A percentile compares a stretch with the other conserved stretches of the same genome.
phyloP scores from a whole-genome alignment of 805 yeast species.

The Kuraishia molischiana region DNA sequence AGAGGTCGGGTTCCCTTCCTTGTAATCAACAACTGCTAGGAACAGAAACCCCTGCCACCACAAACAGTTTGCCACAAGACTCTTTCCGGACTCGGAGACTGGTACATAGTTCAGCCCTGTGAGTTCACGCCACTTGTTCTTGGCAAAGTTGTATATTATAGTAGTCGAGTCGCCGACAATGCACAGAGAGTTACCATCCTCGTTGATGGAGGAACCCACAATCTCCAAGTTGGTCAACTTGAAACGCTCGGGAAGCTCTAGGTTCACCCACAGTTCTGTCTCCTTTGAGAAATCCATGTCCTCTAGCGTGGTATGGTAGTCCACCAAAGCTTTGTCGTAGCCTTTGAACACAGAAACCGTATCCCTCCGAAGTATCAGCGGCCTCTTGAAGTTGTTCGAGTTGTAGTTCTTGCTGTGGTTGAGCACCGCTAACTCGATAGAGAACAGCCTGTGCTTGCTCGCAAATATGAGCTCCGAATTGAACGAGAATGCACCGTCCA shows the following conservation, averaged over 20 bases:
- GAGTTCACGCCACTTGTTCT: slow-evolving; percentile 32
- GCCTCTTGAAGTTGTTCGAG: slow-evolving; percentile 21
- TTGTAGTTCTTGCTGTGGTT: slow-evolving; percentile 15
- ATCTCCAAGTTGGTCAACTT: slow-evolving; percentile 33
- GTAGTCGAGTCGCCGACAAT: slow-evolving; percentile 40
- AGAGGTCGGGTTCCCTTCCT: slow-evolving; percentile 13
- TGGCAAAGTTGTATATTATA: slow-evolving; percentile 26
- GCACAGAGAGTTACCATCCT: slow-evolving; percentile 39
- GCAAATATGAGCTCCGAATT: slow-evolving; percentile 22
- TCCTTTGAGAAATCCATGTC: slow-evolving; percentile 21
- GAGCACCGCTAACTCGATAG: slow-evolving; percentile 12
- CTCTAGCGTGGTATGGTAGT: slow-evolving; percentile 18
- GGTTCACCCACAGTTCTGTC: slow-evolving; percentile 34
- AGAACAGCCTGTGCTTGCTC: slow-evolving; percentile 18
- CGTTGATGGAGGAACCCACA: slow-evolving; percentile 28
- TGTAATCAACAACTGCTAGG: slow-evolving; percentile 12
- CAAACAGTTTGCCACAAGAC: slow-evolving; percentile 23
- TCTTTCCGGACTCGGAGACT: slow-evolving; percentile 18
- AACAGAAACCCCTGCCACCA: slow-evolving; percentile 25
- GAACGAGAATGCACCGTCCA: slow-evolving; percentile 10
- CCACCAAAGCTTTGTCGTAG: slow-evolving; percentile 29
- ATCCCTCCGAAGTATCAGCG: slow-evolving; percentile 29
- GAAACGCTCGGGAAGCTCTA: slow-evolving; percentile 34
- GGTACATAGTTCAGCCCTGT: slow-evolving; percentile 21
- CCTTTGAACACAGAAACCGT: slow-evolving; percentile 35